phyloP scores from a whole-genome alignment of 2,329 filamentous ascomycete genomes.

The Boeremia lycopersici region DNA sequence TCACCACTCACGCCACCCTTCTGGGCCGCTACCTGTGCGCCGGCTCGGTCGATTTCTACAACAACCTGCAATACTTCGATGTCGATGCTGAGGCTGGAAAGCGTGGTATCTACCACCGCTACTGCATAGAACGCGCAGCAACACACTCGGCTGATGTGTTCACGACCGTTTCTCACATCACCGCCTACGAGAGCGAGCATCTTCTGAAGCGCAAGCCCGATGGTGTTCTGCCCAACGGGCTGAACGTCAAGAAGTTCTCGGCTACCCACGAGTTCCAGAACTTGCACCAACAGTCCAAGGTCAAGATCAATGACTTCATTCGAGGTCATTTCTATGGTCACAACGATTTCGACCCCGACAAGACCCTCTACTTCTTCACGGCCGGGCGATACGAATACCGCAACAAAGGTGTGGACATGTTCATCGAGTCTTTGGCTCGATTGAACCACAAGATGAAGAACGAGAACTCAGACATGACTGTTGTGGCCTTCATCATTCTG shows the following conservation, averaged over 20 bases:
- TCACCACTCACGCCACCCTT: conserved; percentile 96
- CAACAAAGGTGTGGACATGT: conserved; percentile 99
- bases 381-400: conserved; percentile 96
- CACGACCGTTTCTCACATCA: conserved; percentile 98
- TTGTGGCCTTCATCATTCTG: conserved; percentile 99
- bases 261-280: conserved; percentile 99
- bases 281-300: conserved; percentile 92
- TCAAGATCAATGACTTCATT: conserved; percentile 98
- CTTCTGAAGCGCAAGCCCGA: conserved; percentile 96
- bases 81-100: conserved; percentile 96
- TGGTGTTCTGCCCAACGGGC: conserved; percentile 91
- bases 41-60: conserved; percentile 98
- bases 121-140: conserved; percentile 95
- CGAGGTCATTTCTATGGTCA: conserved; percentile 98
- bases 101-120: conserved; percentile 96
- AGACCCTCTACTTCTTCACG: conserved; percentile 97
- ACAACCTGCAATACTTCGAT: conserved; percentile 96
- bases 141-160: conserved; percentile 95
- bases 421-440: conserved; percentile 93
- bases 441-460: conserved; percentile 91
- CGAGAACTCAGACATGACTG: conserved; percentile 84
- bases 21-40: conserved; percentile 96
- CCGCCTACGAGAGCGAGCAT: conserved; percentile 97
- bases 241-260: conserved; percentile 98
- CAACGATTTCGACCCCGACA: conserved; percentile 95